Base-by-base conservation (phyloP, 2,329 filamentous ascomycete genomes). In the Orbilia quercus region DNA sequence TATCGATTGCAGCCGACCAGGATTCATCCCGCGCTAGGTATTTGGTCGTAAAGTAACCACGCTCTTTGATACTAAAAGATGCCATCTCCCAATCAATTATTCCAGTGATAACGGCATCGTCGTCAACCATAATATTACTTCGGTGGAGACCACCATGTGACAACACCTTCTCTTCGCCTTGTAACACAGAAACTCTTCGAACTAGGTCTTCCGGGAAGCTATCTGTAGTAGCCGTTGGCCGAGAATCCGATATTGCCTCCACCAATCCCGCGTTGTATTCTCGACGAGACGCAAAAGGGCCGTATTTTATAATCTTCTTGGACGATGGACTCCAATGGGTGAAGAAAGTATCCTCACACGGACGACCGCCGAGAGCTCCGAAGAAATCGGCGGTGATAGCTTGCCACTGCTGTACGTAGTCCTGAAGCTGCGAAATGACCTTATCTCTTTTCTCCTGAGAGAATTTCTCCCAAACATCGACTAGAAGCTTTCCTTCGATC, bases 1-100 rank as follows among this genome's bases (percentile, higher is more conserved):
- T 40, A 40, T 40, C 36, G 36, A 31, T 34, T 6, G 31, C 47
- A 51, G 58, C 58, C 23, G 16, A 20, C 7, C 12, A 23, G 25
- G 58, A 36, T 36, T 54, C 58, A 31, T 51, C 34, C 53, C 16
- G 58, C 40, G 48, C 23, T 36, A 12, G 48, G 48, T 53, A 14
- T 36, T 14, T 53, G 23, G 23, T 16, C 48, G n/a, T 22, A 28
- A 36, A 53, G 28, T 31, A 53, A 22, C n/a, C 23, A 28, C 31
- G 23, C 7, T 53, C 31, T 22, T 53, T 36, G 48, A 22, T 36
- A 53, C 48, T 31, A 28, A 28, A 53, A 31, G 50, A 18, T 42
- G 20, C 54, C 54, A 47, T 18, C 16, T 23, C 38, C n/a, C 20
- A 45, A 18, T 40, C 23, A 18, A 44, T 7, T 18, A 42, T 34